These are phyloP conservation scores for Coprinopsis strossmayeri DNA, from an alignment of 768 basidiomycete genomes.

Conservation along the genomic window DNA sequence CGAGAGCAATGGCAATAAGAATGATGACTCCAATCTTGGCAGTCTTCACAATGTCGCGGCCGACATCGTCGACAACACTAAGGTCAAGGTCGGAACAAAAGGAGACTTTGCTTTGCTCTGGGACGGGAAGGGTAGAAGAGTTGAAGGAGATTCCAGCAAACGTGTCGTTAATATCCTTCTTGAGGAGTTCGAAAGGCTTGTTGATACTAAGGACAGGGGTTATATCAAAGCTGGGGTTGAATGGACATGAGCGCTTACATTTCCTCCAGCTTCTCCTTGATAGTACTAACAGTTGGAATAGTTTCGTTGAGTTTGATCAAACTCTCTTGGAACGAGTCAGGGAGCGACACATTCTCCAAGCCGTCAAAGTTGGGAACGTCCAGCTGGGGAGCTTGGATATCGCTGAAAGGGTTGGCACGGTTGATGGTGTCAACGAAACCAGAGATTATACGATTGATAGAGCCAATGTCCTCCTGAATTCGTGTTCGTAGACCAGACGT, in stretches of 20 bases:
- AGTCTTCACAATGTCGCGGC: constrained; percentile 68
- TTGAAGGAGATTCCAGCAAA: constrained; percentile 70
- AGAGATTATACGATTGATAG: constrained; percentile 65
- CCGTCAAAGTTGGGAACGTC: constrained; percentile 65
- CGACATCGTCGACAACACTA: constrained; percentile 81
- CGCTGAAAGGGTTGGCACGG: constrained; percentile 65
- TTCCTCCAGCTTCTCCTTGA: constrained; percentile 60
- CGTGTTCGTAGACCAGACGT: constrained; percentile 55
- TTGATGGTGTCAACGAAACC: constrained; percentile 63
- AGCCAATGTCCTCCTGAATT: constrained; percentile 64
- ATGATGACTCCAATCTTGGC: constrained; percentile 76
- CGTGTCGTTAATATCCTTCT: constrained; percentile 85
- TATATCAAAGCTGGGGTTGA: constrained; percentile 4
- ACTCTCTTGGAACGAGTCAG: constrained; percentile 65
- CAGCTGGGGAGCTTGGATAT: constrained; percentile 67
- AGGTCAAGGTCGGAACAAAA: constrained; percentile 81
- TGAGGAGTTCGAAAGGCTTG: constrained; percentile 83
- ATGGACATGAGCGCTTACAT: constrained; percentile 43
- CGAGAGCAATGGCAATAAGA: constrained; percentile 60
- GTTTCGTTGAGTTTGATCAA: constrained; percentile 75
- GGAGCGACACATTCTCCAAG: constrained; percentile 75
- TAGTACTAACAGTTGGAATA: constrained; percentile 68
- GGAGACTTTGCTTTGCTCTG: constrained; percentile 54
- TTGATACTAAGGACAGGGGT: constrained; percentile 47
- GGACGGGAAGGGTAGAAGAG: constrained; percentile 69